Percentiles rank a stretch among this genome's conserved stretches.
These are phyloP conservation scores for Trichoderma aggressivum DNA, from an alignment of 2,329 filamentous ascomycete species.

Conservation along the genomic window DNA sequence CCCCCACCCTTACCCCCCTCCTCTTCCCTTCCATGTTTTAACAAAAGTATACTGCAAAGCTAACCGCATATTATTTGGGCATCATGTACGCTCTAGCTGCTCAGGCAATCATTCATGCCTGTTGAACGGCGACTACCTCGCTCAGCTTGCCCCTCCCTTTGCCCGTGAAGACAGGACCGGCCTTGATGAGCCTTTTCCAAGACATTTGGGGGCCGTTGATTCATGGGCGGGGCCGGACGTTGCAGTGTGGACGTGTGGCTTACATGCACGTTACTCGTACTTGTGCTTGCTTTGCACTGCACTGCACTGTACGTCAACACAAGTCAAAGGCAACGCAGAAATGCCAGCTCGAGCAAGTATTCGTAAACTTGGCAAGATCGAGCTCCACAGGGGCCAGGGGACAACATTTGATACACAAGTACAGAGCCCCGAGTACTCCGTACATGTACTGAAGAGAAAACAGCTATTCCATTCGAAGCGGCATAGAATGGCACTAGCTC, in stretches of 20 bases:
- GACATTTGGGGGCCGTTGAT: constrained; percentile 17
- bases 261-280: neutral
- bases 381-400: neutral
- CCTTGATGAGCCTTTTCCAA: constrained; percentile 9
- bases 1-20: neutral
- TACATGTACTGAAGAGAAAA: neutral
- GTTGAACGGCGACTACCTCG: neutral
- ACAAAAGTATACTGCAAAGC: neutral
- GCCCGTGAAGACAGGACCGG: neutral
- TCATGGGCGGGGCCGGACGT: neutral
- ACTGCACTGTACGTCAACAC: neutral
- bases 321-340: neutral
- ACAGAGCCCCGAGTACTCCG: neutral
- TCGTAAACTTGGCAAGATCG: neutral
- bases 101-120: neutral
- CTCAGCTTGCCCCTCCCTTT: constrained; percentile 1
- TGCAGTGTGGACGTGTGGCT: constrained; percentile 1
- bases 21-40: neutral
- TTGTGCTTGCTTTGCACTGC: neutral
- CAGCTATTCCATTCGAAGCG: neutral
- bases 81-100: neutral
- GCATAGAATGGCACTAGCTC: neutral
- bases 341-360: neutral
- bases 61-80: neutral
- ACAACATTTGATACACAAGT: neutral